Evolutionary conservation across 2,329 filamentous ascomycete genomes (phyloP).

Genomic region (Cladophialophora carrionii): DNA sequence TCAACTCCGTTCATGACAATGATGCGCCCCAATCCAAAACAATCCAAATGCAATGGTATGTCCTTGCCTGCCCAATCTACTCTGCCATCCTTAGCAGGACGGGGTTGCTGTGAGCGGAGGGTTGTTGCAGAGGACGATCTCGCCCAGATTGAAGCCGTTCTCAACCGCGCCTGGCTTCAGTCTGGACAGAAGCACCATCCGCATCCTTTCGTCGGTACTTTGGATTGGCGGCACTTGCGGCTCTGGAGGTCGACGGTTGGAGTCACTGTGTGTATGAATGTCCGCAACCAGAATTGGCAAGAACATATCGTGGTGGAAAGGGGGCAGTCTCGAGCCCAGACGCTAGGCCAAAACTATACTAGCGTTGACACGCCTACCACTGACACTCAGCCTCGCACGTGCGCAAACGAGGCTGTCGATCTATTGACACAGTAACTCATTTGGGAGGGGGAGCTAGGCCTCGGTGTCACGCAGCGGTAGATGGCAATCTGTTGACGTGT

Average conservation of each 20-base stretch:
- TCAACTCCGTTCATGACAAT: not conserved
- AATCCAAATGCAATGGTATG: not conserved
- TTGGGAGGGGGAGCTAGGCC: too few species aligned
- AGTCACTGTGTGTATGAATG: not conserved
- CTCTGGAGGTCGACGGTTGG: not conserved
- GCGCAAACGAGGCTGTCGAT: not conserved
- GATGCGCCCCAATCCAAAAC: not conserved
- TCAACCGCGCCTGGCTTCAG: slow-evolving; percentile 26
- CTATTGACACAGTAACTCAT: not conserved
- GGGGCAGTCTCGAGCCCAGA: not conserved
- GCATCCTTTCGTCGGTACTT: slow-evolving; percentile 23
- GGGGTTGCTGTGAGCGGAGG: not conserved
- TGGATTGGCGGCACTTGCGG: not conserved
- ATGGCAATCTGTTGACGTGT: not conserved
- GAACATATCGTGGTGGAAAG: slow-evolving; percentile 4
- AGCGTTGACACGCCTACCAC: not conserved
- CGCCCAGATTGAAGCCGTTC: slow-evolving; percentile 18
- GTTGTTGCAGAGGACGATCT: slow-evolving; percentile 11
- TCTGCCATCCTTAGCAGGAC: slow-evolving; percentile 6
- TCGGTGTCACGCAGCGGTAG: not conserved
- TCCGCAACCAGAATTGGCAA: slow-evolving; percentile 10
- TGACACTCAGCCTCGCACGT: not conserved
- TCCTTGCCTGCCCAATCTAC: slow-evolving; percentile 1
- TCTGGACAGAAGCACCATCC: slow-evolving; percentile 18
- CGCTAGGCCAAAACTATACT: slow-evolving; percentile 12